A percentile compares a stretch with the other conserved stretches of the same genome.
Evolutionary conservation across 345 rosid genomes (phyloP).

Genomic region (Gynandropsis gynandra): DNA sequence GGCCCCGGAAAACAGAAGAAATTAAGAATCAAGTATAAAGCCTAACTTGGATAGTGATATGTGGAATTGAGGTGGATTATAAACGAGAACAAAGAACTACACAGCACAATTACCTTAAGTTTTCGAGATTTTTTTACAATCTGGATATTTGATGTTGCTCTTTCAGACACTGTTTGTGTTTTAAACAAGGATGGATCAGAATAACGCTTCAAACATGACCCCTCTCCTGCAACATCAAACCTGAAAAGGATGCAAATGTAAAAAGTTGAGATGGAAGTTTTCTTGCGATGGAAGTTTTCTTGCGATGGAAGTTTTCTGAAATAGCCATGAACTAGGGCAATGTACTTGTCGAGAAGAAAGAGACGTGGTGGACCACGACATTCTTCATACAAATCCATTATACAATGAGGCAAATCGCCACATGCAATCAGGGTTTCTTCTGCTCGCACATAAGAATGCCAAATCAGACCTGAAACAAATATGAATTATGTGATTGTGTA

Average conservation of each 20-base stretch:
- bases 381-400: constrained; percentile 87
- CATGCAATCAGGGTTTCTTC: constrained; percentile 51
- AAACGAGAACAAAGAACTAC: background rate
- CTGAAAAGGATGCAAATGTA: constrained; percentile 30
- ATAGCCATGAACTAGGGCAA: background rate
- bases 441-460: constrained; percentile 62
- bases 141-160: constrained; percentile 11
- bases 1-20: too few species aligned
- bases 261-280: background rate
- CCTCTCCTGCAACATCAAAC: constrained; percentile 91
- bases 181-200: constrained; percentile 82
- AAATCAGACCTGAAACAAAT: constrained; percentile 48
- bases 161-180: constrained; percentile 31
- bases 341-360: constrained; percentile 88
- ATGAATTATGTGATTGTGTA: background rate
- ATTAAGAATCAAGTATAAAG: too few species aligned
- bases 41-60: too few species aligned
- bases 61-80: too few species aligned
- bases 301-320: background rate
- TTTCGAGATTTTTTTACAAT: constrained; percentile 53
- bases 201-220: constrained; percentile 90
- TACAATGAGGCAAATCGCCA: constrained; percentile 81
- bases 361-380: constrained; percentile 70
- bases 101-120: constrained; percentile 45
- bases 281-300: background rate